Evolutionary conservation across 176 grass and related monocot genomes (phyloP).

Genomic region (Dendrocalamus sinicus): DNA sequence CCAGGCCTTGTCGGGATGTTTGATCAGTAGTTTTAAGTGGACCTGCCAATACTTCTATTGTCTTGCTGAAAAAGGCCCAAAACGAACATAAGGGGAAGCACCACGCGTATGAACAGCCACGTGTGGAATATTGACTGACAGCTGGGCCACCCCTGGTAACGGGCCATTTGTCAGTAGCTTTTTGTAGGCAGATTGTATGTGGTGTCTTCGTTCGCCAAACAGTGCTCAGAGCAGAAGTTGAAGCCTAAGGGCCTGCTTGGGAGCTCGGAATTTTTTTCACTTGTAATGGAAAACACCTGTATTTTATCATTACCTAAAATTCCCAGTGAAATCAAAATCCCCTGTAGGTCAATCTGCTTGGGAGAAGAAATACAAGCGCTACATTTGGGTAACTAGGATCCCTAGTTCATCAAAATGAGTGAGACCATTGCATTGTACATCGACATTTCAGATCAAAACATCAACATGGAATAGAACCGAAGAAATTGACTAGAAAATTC

Average conservation of each 20-base stretch:
- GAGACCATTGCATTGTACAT: too few species aligned
- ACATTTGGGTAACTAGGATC: too few species aligned
- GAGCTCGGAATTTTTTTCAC: too few species aligned
- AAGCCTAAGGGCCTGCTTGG: background rate
- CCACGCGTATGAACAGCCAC: background rate
- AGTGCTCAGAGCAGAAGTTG: background rate
- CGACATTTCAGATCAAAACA: too few species aligned
- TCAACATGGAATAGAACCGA: too few species aligned
- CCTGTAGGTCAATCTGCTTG: too few species aligned
- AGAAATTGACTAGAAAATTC: too few species aligned
- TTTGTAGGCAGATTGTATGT: background rate
- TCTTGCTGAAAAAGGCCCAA: background rate
- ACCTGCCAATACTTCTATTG: background rate
- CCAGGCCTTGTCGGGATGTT: background rate
- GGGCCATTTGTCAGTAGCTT: background rate
- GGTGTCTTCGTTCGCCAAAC: background rate
- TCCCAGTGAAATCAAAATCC: too few species aligned
- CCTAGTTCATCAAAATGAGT: too few species aligned
- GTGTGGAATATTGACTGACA: background rate
- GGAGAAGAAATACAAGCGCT: too few species aligned
- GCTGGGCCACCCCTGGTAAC: background rate
- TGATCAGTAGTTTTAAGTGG: background rate
- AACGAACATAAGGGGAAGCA: background rate
- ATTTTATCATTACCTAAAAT: too few species aligned
- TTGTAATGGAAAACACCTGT: too few species aligned